Percentiles rank a stretch among this genome's conserved stretches.
Conservation (phyloP, 495 filamentous ascomycete species). For the Hyphodiscus hymeniophilus region DNA sequence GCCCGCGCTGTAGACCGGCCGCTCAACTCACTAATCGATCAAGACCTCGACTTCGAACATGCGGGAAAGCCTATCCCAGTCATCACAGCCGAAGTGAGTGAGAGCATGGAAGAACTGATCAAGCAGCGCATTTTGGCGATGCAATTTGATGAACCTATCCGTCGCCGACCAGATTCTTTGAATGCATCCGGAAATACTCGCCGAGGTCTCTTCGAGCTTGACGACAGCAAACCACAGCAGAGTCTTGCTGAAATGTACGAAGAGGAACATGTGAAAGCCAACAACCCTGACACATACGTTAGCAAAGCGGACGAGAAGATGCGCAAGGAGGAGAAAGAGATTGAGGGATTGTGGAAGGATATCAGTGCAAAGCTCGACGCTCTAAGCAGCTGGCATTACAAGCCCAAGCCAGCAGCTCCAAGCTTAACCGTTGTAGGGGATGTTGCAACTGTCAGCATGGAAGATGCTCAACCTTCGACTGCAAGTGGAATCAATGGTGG, state of each 20-base stretch:
- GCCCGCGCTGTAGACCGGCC: slow-evolving; percentile 75
- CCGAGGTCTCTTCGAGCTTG: slow-evolving; percentile 67
- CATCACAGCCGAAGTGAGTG: slow-evolving; percentile 86
- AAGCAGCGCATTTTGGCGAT: slow-evolving; percentile 85
- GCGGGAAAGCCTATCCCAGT: slow-evolving; percentile 93
- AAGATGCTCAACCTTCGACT: slow-evolving; percentile 84
- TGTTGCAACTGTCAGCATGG: slow-evolving; percentile 83
- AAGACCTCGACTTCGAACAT: slow-evolving; percentile 93
- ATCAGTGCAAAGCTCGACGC: slow-evolving; percentile 75
- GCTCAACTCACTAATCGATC: slow-evolving; percentile 84
- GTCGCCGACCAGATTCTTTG: slow-evolving; percentile 65
- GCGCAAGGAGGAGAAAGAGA: slow-evolving; percentile 75
- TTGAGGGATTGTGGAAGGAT: slow-evolving; percentile 75
- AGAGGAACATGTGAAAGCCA: slow-evolving; percentile 72
- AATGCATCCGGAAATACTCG: slow-evolving; percentile 44
- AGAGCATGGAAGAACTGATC: slow-evolving; percentile 88
- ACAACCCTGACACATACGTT: slow-evolving; percentile 71
- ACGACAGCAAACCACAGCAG: slow-evolving; percentile 79
- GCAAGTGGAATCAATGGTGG: slow-evolving; percentile 64
- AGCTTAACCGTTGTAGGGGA: slow-evolving; percentile 80
- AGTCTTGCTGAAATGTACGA: slow-evolving; percentile 91
- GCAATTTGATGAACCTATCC: slow-evolving; percentile 89
- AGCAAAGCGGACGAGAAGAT: slow-evolving; percentile 75
- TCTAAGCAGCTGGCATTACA: slow-evolving; percentile 91
- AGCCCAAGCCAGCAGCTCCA: slow-evolving; percentile 72